These are phyloP conservation scores for Lachnellula subtilissima DNA, from an alignment of 2,329 filamentous ascomycete genomes.

Conservation along the genomic window DNA sequence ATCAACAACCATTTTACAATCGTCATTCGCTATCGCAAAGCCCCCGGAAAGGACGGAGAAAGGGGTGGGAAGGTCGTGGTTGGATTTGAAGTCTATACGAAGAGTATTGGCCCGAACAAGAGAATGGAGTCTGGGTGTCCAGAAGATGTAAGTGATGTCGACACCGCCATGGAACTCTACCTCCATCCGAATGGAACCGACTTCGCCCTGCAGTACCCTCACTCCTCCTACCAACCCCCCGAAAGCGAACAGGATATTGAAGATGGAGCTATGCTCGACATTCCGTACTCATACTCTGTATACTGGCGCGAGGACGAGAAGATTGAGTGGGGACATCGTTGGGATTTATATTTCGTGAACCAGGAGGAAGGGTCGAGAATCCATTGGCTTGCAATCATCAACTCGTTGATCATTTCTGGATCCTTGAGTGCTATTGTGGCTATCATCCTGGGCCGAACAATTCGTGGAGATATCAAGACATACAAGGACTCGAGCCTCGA, in stretches of 20 bases:
- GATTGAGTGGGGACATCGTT: slow-evolving; percentile 77
- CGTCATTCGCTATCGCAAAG: slow-evolving; percentile 71
- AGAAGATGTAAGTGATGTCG: slow-evolving; percentile 56
- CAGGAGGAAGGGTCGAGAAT: slow-evolving; percentile 77
- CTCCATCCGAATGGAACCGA: slow-evolving; percentile 59
- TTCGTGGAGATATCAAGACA: slow-evolving; percentile 72
- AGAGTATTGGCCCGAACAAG: slow-evolving; percentile 63
- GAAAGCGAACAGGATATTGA: slow-evolving; percentile 53
- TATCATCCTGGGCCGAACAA: slow-evolving; percentile 74
- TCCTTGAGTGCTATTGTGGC: slow-evolving; percentile 73
- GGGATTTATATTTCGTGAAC: slow-evolving; percentile 87
- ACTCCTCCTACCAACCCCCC: slow-evolving; percentile 53
- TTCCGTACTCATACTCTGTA: slow-evolving; percentile 85
- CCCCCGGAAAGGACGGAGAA: slow-evolving; percentile 63
- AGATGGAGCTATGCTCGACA: slow-evolving; percentile 61
- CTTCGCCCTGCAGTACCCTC: slow-evolving; percentile 47
- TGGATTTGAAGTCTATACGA: slow-evolving; percentile 85
- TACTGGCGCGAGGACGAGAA: slow-evolving; percentile 81
- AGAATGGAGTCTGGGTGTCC: slow-evolving; percentile 65
- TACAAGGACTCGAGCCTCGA: slow-evolving; percentile 62
- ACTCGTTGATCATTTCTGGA: slow-evolving; percentile 78
- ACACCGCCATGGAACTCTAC: slow-evolving; percentile 63
- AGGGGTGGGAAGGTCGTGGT: slow-evolving; percentile 75
- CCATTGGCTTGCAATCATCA: slow-evolving; percentile 85
- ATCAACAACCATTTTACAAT: slow-evolving; percentile 88